Conservation (phyloP, 164 flowering plant genomes). For the Aristolochia californica region DNA sequence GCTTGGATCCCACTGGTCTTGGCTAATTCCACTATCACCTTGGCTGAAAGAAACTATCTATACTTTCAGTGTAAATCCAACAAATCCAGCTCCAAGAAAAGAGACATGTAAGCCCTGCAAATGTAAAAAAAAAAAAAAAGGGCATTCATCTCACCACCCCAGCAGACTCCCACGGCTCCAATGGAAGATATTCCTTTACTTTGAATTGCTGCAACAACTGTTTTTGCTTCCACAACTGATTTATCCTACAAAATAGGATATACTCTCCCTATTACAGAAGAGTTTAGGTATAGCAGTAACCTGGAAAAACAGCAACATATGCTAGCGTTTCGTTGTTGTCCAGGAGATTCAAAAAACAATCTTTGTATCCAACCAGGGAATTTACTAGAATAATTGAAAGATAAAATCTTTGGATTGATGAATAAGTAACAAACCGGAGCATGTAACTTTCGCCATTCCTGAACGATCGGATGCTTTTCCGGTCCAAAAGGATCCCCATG, state of each 20-base stretch:
- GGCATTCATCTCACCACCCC: constrained; percentile 56
- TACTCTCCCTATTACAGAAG: background rate
- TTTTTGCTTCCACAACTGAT: constrained; percentile 49
- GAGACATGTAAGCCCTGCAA: background rate
- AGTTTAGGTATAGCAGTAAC: background rate
- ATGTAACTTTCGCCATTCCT: constrained; percentile 45
- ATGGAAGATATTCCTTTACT: constrained; percentile 38
- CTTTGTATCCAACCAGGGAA: too few relatives aligned
- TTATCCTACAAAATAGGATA: constrained; percentile 30
- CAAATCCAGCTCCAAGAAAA: background rate
- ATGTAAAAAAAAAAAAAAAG: background rate
- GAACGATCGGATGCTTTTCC: constrained; percentile 16
- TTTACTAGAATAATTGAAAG: background rate
- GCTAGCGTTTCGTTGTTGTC: background rate
- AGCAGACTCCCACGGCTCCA: constrained; percentile 66
- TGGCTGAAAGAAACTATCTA: constrained; percentile 29
- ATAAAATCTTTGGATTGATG: background rate
- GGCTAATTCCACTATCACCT: constrained; percentile 51
- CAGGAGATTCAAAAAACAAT: too few relatives aligned
- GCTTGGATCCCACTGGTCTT: constrained; percentile 43
- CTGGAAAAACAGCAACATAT: background rate
- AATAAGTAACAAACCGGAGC: constrained; percentile 28
- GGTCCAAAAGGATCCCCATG: constrained; percentile 48
- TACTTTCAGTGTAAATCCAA: background rate
- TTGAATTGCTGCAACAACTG: constrained; percentile 43